phyloP scores from a whole-genome alignment of 805 yeast genomes.

The Suhomyces prunicola region DNA sequence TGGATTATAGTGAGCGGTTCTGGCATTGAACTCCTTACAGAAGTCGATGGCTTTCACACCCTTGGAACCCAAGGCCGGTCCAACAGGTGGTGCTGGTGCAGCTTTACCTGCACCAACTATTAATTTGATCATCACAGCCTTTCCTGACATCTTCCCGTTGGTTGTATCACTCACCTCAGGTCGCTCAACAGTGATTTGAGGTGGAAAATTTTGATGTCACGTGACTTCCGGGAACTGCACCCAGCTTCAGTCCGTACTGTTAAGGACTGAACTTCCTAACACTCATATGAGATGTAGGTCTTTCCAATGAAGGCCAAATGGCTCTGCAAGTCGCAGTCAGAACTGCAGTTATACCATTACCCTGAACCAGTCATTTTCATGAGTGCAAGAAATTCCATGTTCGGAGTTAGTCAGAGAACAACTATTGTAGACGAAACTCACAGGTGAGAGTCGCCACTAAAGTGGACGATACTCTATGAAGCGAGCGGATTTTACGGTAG shows the following conservation, averaged over 20 bases:
- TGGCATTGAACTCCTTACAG: conserved; percentile 96
- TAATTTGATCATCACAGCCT: conserved; percentile 74
- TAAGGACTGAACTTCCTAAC: too few relatives aligned
- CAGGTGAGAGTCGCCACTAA: too few relatives aligned
- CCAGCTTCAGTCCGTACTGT: too few relatives aligned
- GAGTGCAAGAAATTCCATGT: neutral
- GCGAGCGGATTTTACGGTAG: neutral
- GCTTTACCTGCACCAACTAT: conserved; percentile 98
- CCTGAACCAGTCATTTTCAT: neutral
- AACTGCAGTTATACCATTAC: neutral
- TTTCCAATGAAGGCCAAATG: neutral
- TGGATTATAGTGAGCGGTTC: conserved; percentile 82
- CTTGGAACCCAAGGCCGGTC: conserved; percentile 97
- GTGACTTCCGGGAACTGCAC: neutral
- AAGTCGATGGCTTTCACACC: conserved; percentile 99
- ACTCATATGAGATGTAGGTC: too few relatives aligned
- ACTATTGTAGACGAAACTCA: too few relatives aligned
- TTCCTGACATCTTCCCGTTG: conserved; percentile 32
- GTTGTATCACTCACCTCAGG: neutral
- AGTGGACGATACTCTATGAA: too few relatives aligned
- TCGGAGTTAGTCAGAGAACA: neutral
- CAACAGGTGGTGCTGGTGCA: conserved; percentile 98
- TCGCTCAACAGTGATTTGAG: neutral
- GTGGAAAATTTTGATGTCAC: conserved; percentile 3
- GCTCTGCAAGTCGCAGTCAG: neutral